phyloP scores from a whole-genome alignment of 768 basidiomycete genomes.

The Leccinum olivaceopallidum region DNA sequence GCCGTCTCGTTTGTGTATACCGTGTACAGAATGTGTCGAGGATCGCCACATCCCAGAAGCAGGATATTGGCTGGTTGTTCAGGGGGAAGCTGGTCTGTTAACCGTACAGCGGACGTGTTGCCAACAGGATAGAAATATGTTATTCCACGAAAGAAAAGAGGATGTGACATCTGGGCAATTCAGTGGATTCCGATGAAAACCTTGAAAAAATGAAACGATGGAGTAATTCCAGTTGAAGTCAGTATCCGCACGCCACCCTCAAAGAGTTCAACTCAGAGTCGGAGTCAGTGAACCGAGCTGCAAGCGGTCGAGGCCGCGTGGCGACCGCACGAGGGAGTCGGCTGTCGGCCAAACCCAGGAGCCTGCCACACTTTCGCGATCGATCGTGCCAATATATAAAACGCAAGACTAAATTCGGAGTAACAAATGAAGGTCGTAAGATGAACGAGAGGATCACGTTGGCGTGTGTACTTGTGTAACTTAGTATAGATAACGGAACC shows the following conservation, averaged over 20 bases:
- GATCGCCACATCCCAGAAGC: constrained; percentile 59
- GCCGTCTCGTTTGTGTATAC: constrained; percentile 26
- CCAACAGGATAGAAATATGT: constrained; percentile 59
- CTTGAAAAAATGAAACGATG: not conserved
- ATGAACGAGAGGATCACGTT: not conserved
- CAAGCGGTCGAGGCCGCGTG: not conserved
- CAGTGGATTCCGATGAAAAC: not conserved
- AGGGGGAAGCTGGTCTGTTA: constrained; percentile 48
- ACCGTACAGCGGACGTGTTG: constrained; percentile 53
- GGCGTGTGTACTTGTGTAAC: not conserved
- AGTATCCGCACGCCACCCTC: too few relatives aligned
- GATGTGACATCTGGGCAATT: constrained; percentile 24
- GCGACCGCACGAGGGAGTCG: not conserved
- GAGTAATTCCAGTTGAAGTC: not conserved
- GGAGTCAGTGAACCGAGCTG: not conserved
- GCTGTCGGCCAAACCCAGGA: not conserved
- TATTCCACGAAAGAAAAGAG: constrained; percentile 29
- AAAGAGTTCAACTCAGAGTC: not conserved
- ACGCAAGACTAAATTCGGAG: not conserved
- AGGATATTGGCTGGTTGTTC: constrained; percentile 50
- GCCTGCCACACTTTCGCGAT: not conserved
- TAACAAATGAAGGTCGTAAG: not conserved
- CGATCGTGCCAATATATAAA: too few relatives aligned
- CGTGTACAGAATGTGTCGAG: constrained; percentile 54
- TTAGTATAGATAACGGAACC: constrained; percentile 59